Evolutionary conservation across 2,329 filamentous ascomycete species (phyloP), one percentile per base, ranked within the genome.

Genomic region (Sporothrix pseudoabietina): DNA sequence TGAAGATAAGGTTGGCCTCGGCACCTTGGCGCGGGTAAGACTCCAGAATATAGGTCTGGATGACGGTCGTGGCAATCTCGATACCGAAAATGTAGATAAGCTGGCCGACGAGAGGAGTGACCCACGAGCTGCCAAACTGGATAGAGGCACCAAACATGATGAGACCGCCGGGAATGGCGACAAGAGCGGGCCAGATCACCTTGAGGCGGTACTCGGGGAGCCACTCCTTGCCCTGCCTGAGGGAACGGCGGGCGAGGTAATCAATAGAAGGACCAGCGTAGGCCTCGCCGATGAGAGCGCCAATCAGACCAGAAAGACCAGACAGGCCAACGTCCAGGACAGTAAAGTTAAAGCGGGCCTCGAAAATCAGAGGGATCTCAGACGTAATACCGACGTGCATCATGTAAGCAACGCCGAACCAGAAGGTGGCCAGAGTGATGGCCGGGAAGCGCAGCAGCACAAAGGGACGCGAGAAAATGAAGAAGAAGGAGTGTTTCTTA

Each of bases 241-340:
- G 54, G 0, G 69, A 55, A 1, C 69, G 52, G 69, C 69, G 69
- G 10, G 69, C 69, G 8, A 71, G 12, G 9, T 57, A 71, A 22
- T 71, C 69, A n/a, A 71, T 71, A 2, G 69, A 71, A 19, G 69
- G 69, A 3, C 69, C 69, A 54, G 69, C 69, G 9, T 71, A 71
- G n/a, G 35, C 52, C 22, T 71, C 69, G 39, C 69, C 69, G 16
- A 71, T 71, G 35, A 71, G 69, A n/a, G 69, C 69, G 14, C 69
- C 69, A 49, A 71, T 61, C 12, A 71, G 54, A 7, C 69, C 69
- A 2, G 69, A 71, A 6, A 81, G 41, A 19, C 69, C 69, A 7
- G 69, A 71, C n/a, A 71, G 54, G 4, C 69, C 69, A 5, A 71
- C 69, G 4, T 71, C 69, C 32, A 71, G 69, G 1, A 71, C 69